phyloP scores from a whole-genome alignment of 345 rosid genomes.

The Eucalyptus viminalis region DNA sequence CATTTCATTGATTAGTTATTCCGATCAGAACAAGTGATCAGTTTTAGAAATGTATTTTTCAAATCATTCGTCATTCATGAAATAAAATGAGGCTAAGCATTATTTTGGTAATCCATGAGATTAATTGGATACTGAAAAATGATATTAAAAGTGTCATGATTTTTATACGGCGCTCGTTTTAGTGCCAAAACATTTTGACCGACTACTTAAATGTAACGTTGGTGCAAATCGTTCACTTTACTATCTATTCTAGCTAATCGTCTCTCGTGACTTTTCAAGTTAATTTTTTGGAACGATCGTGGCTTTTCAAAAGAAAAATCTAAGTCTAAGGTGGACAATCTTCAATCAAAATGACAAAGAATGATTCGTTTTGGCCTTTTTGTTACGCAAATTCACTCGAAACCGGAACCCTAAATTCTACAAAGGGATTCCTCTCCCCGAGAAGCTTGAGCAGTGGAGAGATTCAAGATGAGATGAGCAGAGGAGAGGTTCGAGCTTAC shows the following conservation, averaged over 20 bases:
- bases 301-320: neutral
- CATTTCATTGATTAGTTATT: accelerated
- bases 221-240: neutral
- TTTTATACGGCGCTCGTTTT: accelerated
- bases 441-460: neutral
- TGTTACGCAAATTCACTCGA: neutral
- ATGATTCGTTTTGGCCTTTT: neutral
- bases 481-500: neutral
- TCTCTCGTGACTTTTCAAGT: accelerated
- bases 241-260: neutral
- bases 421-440: neutral
- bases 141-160: accelerated
- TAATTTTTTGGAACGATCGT: accelerated
- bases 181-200: accelerated
- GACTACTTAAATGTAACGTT: accelerated
- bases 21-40: accelerated
- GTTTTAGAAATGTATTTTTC: neutral
- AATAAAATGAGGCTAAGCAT: too few species aligned
- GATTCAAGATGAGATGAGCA: neutral
- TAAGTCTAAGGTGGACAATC: neutral
- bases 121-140: neutral
- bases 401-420: neutral
- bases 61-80: accelerated
- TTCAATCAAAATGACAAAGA: neutral
- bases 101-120: neutral